Percentiles rank a stretch among this genome's conserved stretches.
These are phyloP conservation scores for Tulasnella sp. DNA, from an alignment of 768 basidiomycete species.

Conservation along the genomic window DNA sequence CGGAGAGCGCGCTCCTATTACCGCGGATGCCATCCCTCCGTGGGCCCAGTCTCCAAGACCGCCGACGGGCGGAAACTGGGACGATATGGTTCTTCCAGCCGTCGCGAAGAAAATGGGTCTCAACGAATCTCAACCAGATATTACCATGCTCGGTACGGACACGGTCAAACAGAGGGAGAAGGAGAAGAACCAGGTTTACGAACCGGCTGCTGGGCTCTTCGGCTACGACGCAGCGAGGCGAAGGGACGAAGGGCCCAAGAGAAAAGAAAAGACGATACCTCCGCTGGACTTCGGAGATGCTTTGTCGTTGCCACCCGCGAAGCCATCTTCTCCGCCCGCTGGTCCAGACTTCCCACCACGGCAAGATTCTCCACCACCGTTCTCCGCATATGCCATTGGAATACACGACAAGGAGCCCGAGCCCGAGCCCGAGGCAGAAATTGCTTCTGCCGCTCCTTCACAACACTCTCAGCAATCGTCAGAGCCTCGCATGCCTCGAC, in stretches of 20 bases:
- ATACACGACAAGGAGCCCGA: conserved; percentile 16
- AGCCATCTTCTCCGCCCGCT: conserved; percentile 36
- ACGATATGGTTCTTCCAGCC: conserved; percentile 83
- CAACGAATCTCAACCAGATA: conserved; percentile 71
- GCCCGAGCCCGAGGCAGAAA: conserved; percentile 37
- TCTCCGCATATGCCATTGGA: conserved; percentile 57
- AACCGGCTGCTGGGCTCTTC: conserved; percentile 73
- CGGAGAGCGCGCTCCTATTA: conserved; percentile 33
- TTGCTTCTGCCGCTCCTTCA: conserved; percentile 36
- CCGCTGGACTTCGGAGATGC: conserved; percentile 40
- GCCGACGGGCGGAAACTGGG: conserved; percentile 70
- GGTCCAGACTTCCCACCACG: conserved; percentile 25
- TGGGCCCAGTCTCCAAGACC: conserved; percentile 58
- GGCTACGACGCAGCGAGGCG: conserved; percentile 70
- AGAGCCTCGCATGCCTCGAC: conserved; percentile 36
- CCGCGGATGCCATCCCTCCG: conserved; percentile 79
- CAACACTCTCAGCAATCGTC: not conserved
- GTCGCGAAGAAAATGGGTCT: conserved; percentile 83
- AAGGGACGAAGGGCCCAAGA: not conserved
- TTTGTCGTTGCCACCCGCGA: conserved; percentile 43
- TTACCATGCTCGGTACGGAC: conserved; percentile 44
- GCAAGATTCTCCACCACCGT: conserved; percentile 59
- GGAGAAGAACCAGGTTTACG: conserved; percentile 12
- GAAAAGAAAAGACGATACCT: conserved; percentile 46
- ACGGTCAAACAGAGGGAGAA: conserved; percentile 9